Evolutionary conservation across 2,329 filamentous ascomycete genomes (phyloP).

Genomic region (Daldinia sp.): DNA sequence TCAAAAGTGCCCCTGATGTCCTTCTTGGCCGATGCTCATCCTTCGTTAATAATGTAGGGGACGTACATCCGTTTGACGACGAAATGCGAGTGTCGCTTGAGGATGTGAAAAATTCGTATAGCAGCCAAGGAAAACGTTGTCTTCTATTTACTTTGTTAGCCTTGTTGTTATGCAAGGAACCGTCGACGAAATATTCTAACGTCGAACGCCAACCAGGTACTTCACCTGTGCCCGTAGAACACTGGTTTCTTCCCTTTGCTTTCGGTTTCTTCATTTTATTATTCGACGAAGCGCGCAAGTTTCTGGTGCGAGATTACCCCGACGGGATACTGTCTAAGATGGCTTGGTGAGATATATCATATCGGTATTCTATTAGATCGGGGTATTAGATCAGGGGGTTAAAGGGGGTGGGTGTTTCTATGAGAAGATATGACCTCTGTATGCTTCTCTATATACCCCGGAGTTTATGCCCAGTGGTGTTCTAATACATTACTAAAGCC

Average conservation of each 20-base stretch:
- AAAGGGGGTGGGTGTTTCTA: background rate
- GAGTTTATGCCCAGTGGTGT: background rate
- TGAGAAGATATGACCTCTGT: background rate
- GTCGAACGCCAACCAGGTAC: too few relatives aligned
- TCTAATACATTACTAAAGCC: background rate
- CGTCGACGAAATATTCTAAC: too few relatives aligned
- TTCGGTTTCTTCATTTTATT: slow-evolving; percentile 71
- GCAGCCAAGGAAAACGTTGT: slow-evolving; percentile 71
- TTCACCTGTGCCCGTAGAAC: slow-evolving; percentile 69
- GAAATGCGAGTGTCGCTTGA: slow-evolving; percentile 59
- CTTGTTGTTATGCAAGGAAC: slow-evolving; percentile 74
- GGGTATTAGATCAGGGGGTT: too few relatives aligned
- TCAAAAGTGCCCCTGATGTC: slow-evolving; percentile 82
- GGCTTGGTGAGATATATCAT: slow-evolving; percentile 62
- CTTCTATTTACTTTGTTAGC: slow-evolving; percentile 81
- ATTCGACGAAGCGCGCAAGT: slow-evolving; percentile 74
- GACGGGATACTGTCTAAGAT: slow-evolving; percentile 63
- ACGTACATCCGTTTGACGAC: slow-evolving; percentile 58
- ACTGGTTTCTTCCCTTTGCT: slow-evolving; percentile 79
- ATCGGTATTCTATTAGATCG: background rate
- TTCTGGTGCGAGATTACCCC: slow-evolving; percentile 66
- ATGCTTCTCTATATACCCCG: slow-evolving; percentile 13
- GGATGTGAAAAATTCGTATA: slow-evolving; percentile 72
- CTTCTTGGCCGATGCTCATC: slow-evolving; percentile 69
- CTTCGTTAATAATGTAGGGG: slow-evolving; percentile 64